Percentiles rank a stretch among this genome's conserved stretches.
phyloP scores from a whole-genome alignment of 768 basidiomycete species.

The Macrolepiota dolichaula region DNA sequence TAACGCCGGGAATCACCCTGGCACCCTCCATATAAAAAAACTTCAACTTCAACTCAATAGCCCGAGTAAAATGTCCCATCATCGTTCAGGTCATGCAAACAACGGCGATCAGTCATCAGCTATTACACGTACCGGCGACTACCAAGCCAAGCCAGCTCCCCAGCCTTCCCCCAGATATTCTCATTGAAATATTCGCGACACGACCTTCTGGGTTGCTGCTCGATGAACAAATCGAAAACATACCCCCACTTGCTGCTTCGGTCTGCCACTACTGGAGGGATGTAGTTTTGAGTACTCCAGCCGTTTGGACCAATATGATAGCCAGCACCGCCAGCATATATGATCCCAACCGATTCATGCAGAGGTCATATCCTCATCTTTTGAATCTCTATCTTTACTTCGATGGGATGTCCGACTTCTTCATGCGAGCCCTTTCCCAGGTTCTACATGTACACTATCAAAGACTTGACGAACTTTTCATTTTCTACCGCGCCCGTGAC shows the following conservation, averaged over 20 bases:
- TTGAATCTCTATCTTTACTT: background rate
- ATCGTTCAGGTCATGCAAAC: background rate
- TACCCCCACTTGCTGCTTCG: background rate
- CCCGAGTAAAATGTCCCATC: background rate
- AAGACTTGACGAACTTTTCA: background rate
- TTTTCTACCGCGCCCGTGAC: background rate
- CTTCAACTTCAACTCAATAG: background rate
- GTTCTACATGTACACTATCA: background rate
- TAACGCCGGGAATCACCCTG: background rate
- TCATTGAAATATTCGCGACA: background rate
- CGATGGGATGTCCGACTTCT: background rate
- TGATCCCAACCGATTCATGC: background rate
- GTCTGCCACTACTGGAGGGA: background rate
- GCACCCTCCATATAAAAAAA: background rate
- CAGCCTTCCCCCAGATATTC: background rate
- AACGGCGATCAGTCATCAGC: background rate
- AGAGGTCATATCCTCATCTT: background rate
- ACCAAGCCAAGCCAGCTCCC: background rate
- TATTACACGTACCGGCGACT: background rate
- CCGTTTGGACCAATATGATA: background rate
- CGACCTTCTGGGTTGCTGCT: background rate
- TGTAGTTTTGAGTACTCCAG: background rate
- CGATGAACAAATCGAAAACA: background rate
- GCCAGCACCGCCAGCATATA: background rate
- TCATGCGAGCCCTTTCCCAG: background rate